phyloP scores from a whole-genome alignment of 2,329 filamentous ascomycete species.

The Exserohilum turcica region DNA sequence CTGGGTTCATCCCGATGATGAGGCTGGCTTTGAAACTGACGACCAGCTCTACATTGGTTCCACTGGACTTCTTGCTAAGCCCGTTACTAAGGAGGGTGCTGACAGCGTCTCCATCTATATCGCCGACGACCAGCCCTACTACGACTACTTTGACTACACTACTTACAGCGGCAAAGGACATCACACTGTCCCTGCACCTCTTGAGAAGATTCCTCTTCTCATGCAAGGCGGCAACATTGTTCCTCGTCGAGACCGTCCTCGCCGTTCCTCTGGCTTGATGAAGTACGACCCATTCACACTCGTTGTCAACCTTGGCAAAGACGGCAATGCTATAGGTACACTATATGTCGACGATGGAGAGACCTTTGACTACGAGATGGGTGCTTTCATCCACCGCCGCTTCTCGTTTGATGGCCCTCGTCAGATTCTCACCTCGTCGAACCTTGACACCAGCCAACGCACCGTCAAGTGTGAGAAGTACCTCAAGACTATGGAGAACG shows the following conservation, averaged over 20 bases:
- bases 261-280: slow-evolving; percentile 87
- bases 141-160: slow-evolving; percentile 91
- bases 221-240: slow-evolving; percentile 95
- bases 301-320: slow-evolving; percentile 72
- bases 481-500: slow-evolving; percentile 76
- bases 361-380: slow-evolving; percentile 82
- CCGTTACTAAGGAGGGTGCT: slow-evolving; percentile 78
- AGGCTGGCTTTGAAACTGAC: slow-evolving; percentile 84
- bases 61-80: slow-evolving; percentile 90
- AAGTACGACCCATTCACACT: slow-evolving; percentile 94
- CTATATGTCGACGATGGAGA: slow-evolving; percentile 95
- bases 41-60: slow-evolving; percentile 91
- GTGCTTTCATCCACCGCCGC: slow-evolving; percentile 83
- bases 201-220: slow-evolving; percentile 85
- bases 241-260: slow-evolving; percentile 83
- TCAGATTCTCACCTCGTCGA: slow-evolving; percentile 70
- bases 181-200: slow-evolving; percentile 73
- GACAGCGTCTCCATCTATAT: slow-evolving; percentile 80
- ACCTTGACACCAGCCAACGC: slow-evolving; percentile 50
- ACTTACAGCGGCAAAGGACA: slow-evolving; percentile 74
- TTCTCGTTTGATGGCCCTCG: slow-evolving; percentile 68
- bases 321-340: slow-evolving; percentile 76
- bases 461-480: slow-evolving; percentile 72
- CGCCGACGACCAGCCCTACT: slow-evolving; percentile 87
- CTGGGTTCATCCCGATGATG: slow-evolving; percentile 86